Percentiles rank a stretch among this genome's conserved stretches.
Evolutionary conservation across 768 basidiomycete genomes (phyloP).

Genomic region (Russula compacta): DNA sequence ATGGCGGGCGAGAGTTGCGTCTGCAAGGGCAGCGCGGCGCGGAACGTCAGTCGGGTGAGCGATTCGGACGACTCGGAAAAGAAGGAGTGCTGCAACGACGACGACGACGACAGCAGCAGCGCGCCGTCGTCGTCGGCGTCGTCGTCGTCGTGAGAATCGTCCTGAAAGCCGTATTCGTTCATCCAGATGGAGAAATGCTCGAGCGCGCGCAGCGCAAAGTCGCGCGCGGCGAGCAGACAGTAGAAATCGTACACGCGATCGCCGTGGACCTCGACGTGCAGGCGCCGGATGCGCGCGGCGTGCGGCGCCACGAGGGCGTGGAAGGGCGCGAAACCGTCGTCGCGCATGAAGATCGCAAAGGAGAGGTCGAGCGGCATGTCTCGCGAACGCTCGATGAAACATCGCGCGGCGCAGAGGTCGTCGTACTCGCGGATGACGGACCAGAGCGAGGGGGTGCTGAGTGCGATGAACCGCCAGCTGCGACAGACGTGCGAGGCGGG

Average conservation of each 20-base stretch:
- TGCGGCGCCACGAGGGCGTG: neutral
- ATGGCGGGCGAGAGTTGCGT: constrained; percentile 2
- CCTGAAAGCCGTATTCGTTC: neutral
- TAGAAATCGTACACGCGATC: constrained; percentile 9
- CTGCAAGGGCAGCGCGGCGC: neutral
- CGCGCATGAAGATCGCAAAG: neutral
- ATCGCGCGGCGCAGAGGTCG: neutral
- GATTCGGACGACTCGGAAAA: neutral
- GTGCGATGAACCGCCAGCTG: neutral
- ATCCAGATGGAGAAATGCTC: constrained; percentile 11
- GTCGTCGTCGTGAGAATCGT: neutral
- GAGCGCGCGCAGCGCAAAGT: neutral
- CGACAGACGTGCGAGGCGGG: constrained; percentile 5
- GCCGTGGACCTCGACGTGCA: constrained; percentile 2
- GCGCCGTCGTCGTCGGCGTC: too few species aligned
- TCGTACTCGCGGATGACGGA: constrained; percentile 7
- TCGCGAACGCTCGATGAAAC: neutral
- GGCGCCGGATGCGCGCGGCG: neutral
- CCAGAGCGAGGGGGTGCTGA: constrained; percentile 1
- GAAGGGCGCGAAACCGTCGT: neutral
- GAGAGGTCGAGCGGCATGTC: constrained; percentile 2
- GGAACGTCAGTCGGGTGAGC: neutral
- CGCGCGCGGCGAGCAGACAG: neutral
- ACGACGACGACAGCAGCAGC: too few species aligned
- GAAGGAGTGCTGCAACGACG: neutral